Base-by-base conservation (phyloP, 768 basidiomycete genomes). In the Leccinum subgranulosum region DNA sequence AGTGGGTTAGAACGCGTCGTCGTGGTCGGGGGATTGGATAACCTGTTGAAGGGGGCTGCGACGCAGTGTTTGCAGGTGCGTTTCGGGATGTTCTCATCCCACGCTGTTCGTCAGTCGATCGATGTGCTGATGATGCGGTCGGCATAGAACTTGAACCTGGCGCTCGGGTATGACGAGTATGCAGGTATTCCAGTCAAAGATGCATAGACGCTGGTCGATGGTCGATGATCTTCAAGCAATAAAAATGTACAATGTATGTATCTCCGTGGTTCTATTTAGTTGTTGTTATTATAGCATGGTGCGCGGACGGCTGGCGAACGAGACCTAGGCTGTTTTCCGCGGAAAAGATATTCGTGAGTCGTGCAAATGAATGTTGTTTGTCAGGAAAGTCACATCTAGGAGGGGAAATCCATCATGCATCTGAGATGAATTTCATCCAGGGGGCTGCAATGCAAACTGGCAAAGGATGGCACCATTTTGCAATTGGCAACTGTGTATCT, bases 1-100 rank as follows among this genome's bases (percentile, higher is more conserved):
- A 88, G 86, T 61, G 84, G 83, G 46, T 91, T 92, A 1, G 90
- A 92, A 69, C 79, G 97, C 53, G 97, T 91, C 11, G 97, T 98
- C 21, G 83, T 98, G n/a, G 93, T 96, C 23, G 96, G 93, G 50
- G 94, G 94, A 0, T 75, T 99, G 66, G 97, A 99, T 70, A 99
- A 99, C 76, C 76, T 99, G 56, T 79, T 99, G 60, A 99, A 99
- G 73, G 97, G 97, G 7, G 97, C 97, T 51, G 97, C 97, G 17
- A 98, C 96, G n/a, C 97, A 99, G 73, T 98, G 96, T 72, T 70
- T 99, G 60, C 94, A 96, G 81, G 92, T 93, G 51, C 19, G 86
- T 74, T 39, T 12, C 29, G n/a, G 0, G 12, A 5, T n/a, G 9
- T n/a, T 25, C 17, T 31, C 28, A 27, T 2, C 9, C 7, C 7